Base-by-base conservation (phyloP, 2,329 filamentous ascomycete species). In the Stemphylium beticola region DNA sequence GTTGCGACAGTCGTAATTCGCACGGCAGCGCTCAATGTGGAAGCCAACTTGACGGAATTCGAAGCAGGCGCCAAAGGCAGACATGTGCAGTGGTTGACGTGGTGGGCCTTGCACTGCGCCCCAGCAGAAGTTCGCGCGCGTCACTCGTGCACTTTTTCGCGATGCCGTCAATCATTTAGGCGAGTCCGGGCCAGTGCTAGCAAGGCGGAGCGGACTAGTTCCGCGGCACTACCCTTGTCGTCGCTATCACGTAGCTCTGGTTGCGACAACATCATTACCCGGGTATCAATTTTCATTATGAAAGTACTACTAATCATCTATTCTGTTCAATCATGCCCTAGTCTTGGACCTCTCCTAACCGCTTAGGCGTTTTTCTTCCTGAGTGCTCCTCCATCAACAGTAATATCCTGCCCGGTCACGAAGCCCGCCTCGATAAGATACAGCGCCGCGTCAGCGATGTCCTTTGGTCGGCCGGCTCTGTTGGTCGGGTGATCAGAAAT, bases 381-480 rank as follows among this genome's bases (percentile, higher is more conserved):
- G 57, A 72, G 41, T 2, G 70, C 73, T 26, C 74, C 74, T 22
- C 74, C 74, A 53, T 76, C 74, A 4, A 76, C 69, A 2, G 69
- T 73, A 15, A 76, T 70, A 32, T 75, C 72, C 55, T 71, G 68
- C 18, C 73, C 74, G 5, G 72, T 77, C 3, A 77, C 70, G 44
- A 76, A 77, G 0, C 73, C 75, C 7, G 74, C 74, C 37, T 74
- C 62, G 6, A 77, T 72, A 42, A 77, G 57, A 59, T 77, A 81
- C 55, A 79, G 64, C 11, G 70, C 75, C 0, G 78, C 77, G 47
- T 81, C 74, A 10, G 76, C 74, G 33, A 81, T 76, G 48, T 81
- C 79, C 64, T 76, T 77, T 1, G 78, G 78, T 47, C 75, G 71
- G 2, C 79, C 79, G 1, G 78, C 77, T 29, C 79, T 71, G 53